Evolutionary conservation across 805 yeast genomes (phyloP), one percentile per base, ranked within the genome.

Genomic region (Clavispora fructus): DNA sequence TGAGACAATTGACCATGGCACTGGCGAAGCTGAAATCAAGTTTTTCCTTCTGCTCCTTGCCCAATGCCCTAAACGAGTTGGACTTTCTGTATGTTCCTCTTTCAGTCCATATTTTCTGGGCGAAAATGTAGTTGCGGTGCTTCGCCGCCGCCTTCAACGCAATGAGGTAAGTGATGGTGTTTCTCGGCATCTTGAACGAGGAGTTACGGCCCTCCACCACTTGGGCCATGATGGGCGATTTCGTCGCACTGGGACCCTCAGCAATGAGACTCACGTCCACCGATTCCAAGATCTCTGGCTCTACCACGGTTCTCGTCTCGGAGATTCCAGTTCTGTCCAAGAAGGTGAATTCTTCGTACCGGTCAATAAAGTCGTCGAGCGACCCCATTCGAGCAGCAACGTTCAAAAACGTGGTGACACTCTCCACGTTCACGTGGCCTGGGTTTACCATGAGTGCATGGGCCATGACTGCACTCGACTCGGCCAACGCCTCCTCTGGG

Each of bases 401-500:
- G 45, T 73, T 73, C 52, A 87, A 61, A 54, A 72, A 83, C 6
- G 82, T 67, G 31, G 79, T 75, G 13, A 82, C 67, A 7, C 72
- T 59, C 23, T 71, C 68, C 1, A 55, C 55, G 28, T 67, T 72
- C 10, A 85, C 63, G 26, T 68, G 63, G 0, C 63, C 55, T 0
- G 83, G 83, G 39, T 67, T 62, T 30, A 62, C 58, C 17, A 75
- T 61, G 23, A 79, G 48, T 12, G 79, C 66, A 55, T 74, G 81
- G 1, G 76, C 74, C 82, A 95, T 79, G 6, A 92, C 47, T 0
- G 97, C 97, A 48, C 80, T 74, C 0, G 92, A 80, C 63, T 92
- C 98, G 0, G 84, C 82, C 38, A 85, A 45, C 1, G 87, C 64
- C 50, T 80, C 75, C 19, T 54, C 49, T 4, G 69, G 50, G 3